A percentile compares a stretch with the other conserved stretches of the same genome.
Conservation (phyloP, 441 rosid species). For the Manihot esculenta region DNA sequence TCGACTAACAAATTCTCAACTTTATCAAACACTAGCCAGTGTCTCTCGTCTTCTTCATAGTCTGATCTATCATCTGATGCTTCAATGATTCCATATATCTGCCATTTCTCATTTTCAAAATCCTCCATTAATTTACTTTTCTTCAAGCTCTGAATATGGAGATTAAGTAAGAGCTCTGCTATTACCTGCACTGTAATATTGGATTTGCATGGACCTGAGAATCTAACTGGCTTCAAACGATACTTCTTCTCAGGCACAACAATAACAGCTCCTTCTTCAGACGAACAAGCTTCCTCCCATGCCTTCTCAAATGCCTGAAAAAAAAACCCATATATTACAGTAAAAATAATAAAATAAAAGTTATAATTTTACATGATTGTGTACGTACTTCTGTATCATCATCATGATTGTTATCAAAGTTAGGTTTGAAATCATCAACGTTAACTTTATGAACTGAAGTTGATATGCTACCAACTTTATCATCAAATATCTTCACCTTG, state of each 20-base stretch:
- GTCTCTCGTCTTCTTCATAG: slow-evolving; percentile 44
- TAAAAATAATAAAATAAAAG: no score
- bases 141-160: no score
- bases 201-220: slow-evolving; percentile 77
- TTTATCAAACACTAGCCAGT: slow-evolving; percentile 60
- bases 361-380: no score
- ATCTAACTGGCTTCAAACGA: slow-evolving; percentile 44
- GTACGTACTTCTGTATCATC: slow-evolving; percentile 59
- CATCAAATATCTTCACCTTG: slow-evolving; percentile 28
- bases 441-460: slow-evolving; percentile 29
- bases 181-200: slow-evolving; percentile 57
- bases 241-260: slow-evolving; percentile 52
- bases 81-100: slow-evolving; percentile 59
- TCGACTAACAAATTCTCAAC: slow-evolving; percentile 44
- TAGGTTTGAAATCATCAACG: slow-evolving; percentile 56
- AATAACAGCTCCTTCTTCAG: slow-evolving; percentile 35
- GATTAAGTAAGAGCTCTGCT: no score
- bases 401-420: slow-evolving; percentile 43
- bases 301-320: slow-evolving; percentile 73
- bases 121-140: no score
- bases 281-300: slow-evolving; percentile 72
- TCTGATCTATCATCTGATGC: slow-evolving; percentile 63
- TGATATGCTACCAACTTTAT: slow-evolving; percentile 19
- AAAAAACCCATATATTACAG: neutral
- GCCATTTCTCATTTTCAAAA: neutral